A percentile compares a stretch with the other conserved stretches of the same genome.
These are phyloP conservation scores for Dothistroma pini DNA, from an alignment of 2,329 filamentous ascomycete species.

Conservation along the genomic window DNA sequence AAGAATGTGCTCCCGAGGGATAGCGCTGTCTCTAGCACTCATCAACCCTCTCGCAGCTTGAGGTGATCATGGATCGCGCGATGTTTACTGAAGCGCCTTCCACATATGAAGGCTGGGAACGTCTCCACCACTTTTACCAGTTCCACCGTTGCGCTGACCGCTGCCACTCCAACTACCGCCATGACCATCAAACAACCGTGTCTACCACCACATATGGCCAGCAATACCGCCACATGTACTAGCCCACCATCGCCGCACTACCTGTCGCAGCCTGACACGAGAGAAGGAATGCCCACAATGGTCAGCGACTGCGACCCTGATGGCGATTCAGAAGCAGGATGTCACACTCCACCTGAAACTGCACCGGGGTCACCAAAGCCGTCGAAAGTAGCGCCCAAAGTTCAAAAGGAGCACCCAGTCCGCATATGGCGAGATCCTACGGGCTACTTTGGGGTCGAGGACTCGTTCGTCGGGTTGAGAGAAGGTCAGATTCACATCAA, in stretches of 20 bases:
- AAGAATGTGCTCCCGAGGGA: background rate
- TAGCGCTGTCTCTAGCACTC: background rate
- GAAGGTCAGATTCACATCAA: background rate
- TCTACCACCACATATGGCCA: background rate
- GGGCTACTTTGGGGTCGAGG: too few relatives aligned
- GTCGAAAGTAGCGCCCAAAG: too few relatives aligned
- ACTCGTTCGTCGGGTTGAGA: too few relatives aligned
- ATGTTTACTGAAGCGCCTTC: background rate
- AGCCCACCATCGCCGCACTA: background rate
- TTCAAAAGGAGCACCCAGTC: too few relatives aligned
- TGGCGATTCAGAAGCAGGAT: too few relatives aligned
- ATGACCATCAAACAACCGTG: background rate
- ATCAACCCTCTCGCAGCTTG: background rate
- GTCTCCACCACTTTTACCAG: background rate
- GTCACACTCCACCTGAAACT: too few relatives aligned
- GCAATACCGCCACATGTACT: background rate
- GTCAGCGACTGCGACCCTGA: too few relatives aligned
- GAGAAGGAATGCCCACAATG: background rate
- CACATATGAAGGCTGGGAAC: background rate
- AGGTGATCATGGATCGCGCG: background rate
- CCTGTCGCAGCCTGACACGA: background rate
- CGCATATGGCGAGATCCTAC: too few relatives aligned
- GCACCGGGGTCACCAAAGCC: too few relatives aligned
- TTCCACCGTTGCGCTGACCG: background rate
- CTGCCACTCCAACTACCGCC: background rate